Percentiles rank a stretch among this genome's conserved stretches.
These are phyloP conservation scores for Terana coerulea DNA, from an alignment of 768 basidiomycete genomes.

Conservation along the genomic window DNA sequence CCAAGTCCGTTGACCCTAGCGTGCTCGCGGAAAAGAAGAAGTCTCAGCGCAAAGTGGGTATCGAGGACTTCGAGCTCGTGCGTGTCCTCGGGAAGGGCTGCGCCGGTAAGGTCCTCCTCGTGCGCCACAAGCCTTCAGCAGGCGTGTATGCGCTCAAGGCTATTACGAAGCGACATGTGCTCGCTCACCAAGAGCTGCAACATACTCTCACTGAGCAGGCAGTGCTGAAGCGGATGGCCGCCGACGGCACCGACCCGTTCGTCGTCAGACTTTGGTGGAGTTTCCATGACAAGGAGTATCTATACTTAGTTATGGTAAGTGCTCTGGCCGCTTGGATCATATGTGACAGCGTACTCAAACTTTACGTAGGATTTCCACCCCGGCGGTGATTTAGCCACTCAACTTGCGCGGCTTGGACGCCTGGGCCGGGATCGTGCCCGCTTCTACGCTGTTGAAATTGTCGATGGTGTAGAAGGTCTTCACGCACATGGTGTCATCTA, in stretches of 20 bases:
- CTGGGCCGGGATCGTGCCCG: slow-evolving; percentile 91
- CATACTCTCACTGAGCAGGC: slow-evolving; percentile 97
- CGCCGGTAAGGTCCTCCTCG: slow-evolving; percentile 93
- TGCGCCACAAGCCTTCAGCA: slow-evolving; percentile 68
- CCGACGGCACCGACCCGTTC: slow-evolving; percentile 85
- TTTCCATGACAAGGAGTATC: slow-evolving; percentile 96
- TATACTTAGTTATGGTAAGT: slow-evolving; percentile 92
- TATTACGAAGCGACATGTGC: slow-evolving; percentile 94
- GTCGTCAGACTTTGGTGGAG: slow-evolving; percentile 96
- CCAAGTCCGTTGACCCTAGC: slow-evolving; percentile 44
- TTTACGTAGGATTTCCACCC: slow-evolving; percentile 85
- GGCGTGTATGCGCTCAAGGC: slow-evolving; percentile 93
- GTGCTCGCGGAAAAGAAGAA: slow-evolving; percentile 46
- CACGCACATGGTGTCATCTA: slow-evolving; percentile 95
- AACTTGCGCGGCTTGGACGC: slow-evolving; percentile 93
- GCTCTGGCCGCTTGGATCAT: slow-evolving; percentile 7
- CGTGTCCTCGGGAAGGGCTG: slow-evolving; percentile 96
- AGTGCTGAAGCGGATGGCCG: slow-evolving; percentile 91
- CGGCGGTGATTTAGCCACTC: slow-evolving; percentile 95
- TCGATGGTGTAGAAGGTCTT: slow-evolving; percentile 92
- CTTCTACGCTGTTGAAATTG: slow-evolving; percentile 97
- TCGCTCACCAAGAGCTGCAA: slow-evolving; percentile 93
- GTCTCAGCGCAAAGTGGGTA: slow-evolving; percentile 60
- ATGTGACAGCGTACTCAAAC: not conserved
- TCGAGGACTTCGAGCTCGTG: slow-evolving; percentile 97